phyloP scores from a whole-genome alignment of 2,329 filamentous ascomycete species.

The Xylogone sp. region DNA sequence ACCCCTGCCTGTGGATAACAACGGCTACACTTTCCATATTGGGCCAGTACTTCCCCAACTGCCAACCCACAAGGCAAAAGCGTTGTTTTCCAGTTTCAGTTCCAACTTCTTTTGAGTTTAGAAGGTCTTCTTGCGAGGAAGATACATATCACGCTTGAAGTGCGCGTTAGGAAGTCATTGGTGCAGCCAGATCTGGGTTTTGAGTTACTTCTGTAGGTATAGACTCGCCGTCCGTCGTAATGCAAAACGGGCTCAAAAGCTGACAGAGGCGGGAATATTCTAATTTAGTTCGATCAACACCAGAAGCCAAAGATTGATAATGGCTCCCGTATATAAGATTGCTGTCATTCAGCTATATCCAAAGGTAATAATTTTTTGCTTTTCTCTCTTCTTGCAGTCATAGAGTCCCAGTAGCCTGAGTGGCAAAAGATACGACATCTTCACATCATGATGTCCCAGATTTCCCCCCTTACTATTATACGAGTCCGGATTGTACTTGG shows the following conservation, averaged over 20 bases:
- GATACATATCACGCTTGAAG: no score
- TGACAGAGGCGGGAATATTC: no score
- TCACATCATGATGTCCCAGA: neutral
- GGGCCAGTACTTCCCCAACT: neutral
- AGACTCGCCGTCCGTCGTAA: no score
- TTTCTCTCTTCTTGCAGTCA: neutral
- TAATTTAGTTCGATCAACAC: neutral
- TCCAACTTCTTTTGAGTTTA: no score
- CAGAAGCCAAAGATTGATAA: neutral
- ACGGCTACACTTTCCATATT: neutral
- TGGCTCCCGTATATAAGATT: constrained; percentile 36
- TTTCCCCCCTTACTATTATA: neutral
- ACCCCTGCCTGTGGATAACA: neutral
- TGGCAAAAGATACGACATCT: constrained; percentile 27
- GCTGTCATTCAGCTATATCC: constrained; percentile 44
- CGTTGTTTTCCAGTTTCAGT: no score
- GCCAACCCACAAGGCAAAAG: no score
- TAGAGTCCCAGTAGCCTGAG: neutral
- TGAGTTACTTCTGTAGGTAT: no score
- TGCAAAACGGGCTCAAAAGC: no score
- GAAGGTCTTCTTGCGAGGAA: no score
- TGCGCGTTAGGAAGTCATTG: no score
- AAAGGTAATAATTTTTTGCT: constrained; percentile 29
- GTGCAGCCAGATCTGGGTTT: no score
- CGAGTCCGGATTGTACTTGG: neutral